Conservation (phyloP, 2,329 filamentous ascomycete genomes). For the Venturia carpophila region DNA sequence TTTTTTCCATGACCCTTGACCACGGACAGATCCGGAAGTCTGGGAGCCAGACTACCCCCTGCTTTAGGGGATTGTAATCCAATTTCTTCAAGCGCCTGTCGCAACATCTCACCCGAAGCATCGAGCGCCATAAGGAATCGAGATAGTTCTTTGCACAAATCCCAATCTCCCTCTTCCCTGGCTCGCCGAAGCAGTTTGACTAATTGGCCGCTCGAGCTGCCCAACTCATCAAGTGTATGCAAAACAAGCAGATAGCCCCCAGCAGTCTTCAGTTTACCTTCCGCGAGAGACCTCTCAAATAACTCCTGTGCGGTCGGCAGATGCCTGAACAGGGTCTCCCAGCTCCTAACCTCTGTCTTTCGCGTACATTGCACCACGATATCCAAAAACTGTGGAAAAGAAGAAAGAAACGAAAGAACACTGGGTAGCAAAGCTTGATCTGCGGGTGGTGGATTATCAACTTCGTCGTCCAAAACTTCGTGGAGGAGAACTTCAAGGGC, state of each 20-base stretch:
- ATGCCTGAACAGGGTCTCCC: slow-evolving; percentile 88
- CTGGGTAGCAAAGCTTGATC: slow-evolving; percentile 41
- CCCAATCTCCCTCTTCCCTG: slow-evolving; percentile 82
- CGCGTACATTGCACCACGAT: slow-evolving; percentile 95
- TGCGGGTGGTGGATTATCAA: slow-evolving; percentile 52
- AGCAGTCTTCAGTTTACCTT: slow-evolving; percentile 85
- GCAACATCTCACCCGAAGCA: slow-evolving; percentile 70
- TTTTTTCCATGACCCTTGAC: not conserved
- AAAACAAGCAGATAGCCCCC: slow-evolving; percentile 93
- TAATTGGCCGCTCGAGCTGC: slow-evolving; percentile 64
- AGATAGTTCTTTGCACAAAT: slow-evolving; percentile 88
- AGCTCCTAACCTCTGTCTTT: slow-evolving; percentile 91
- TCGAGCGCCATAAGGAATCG: slow-evolving; percentile 93
- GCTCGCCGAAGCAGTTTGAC: slow-evolving; percentile 74
- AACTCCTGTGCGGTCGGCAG: slow-evolving; percentile 83
- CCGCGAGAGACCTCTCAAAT: slow-evolving; percentile 83
- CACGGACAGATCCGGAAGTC: not conserved
- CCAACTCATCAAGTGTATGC: slow-evolving; percentile 69
- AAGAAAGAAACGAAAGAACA: slow-evolving; percentile 46
- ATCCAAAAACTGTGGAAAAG: slow-evolving; percentile 73
- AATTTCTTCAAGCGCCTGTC: slow-evolving; percentile 56
- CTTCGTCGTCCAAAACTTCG: slow-evolving; percentile 88
- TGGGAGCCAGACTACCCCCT: not conserved
- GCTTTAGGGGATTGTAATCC: slow-evolving; percentile 23
- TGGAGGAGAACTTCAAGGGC: slow-evolving; percentile 88